Evolutionary conservation across 129 eudicot genomes (phyloP), one percentile per base, ranked within the genome.

Genomic region (Silybum marianum): DNA sequence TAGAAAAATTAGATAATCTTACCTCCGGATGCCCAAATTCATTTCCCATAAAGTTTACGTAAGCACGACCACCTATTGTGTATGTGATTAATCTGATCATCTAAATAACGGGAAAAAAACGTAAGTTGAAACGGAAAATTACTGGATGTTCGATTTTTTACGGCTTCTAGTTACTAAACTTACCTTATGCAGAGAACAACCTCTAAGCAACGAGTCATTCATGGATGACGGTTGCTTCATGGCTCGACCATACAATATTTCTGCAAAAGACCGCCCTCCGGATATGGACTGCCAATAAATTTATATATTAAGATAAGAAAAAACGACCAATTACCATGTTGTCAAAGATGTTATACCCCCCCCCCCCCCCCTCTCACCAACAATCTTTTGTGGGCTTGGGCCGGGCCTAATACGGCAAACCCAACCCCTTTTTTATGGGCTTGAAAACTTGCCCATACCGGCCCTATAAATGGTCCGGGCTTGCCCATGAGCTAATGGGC

Each of bases 21-120:
- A 93, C 99, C 90, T 91, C 86, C 6, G 98, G 99, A 78, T 95
- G 99, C 78, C 97, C 98, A 81, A 92, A 95, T 83, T 95, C 99
- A 75, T 95, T 95, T 68, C 99, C 99, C 99, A 95, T 95, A 84
- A 95, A 95, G 83, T 92, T 95, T 78, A 95, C 89, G 84, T 91
- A 95, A 84, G 99, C 99, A 34, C 68, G 80, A 28, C 94, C 99
- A 74, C 97, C 90, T 23, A 93, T 89, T 11, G 98, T 88, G 80
- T 84, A 93, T 12, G 99, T 92, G 75, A 95, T 95, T 76, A 95
- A 80, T 74, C 98, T 89, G 87, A 95, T 89, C 90, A 95, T 89
- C 98, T 92, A 78, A 26, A 66, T 63, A 71, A 62, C 26, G 54
- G 21, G n/a, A 73, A 1, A 18, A 74, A 71, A 18, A 71, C 6